Evolutionary conservation across 495 filamentous ascomycete species (phyloP), one percentile per base, ranked within the genome.

Genomic region (Podospora appendiculata): DNA sequence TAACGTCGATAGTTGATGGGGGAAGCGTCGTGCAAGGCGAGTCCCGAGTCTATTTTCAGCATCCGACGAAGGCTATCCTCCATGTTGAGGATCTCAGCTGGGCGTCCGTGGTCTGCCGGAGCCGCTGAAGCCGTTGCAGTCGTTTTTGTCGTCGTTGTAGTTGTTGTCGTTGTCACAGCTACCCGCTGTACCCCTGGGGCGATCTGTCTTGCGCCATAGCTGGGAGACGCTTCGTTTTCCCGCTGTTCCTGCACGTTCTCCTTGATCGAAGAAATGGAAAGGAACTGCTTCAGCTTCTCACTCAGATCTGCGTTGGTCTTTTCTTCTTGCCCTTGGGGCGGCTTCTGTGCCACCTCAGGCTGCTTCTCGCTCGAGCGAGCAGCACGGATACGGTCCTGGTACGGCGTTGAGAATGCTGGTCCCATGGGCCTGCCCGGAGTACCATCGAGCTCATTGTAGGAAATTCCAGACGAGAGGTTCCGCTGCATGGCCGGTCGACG

Each of bases 401-500:
- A 88, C 1, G 85, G 82, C 0, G 80, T 80, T 0, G 84, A 84
- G 63, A 87, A 86, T 4, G 83, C 75, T 33, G 84, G 81, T 1
- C 80, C 82, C 52, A 84, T 75, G 5, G 73, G 65, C 10, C 70
- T 68, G 11, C 70, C 64, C 16, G 75, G 69, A 17, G 70, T 69
- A 19, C 77, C 77, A 54, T 88, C 84, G 50, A 89, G 70, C 54
- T 91, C 89, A 51, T 81, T 72, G 12, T 80, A 51, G 56, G 89
- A 87, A 32, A 90, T 76, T 10, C 78, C 81, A 14, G 71, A 71
- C 13, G 71, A 59, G 6, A 75, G 63, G 41, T 66, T 69, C 45
- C 59, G 68, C 36, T 38, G 18, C 41, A 57, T 55, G 44, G 49
- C 44, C 35, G 64, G 56, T 13, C 61, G 70, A 19, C 63, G 65